Percentiles rank a stretch among this genome's conserved stretches.
These are phyloP conservation scores for Ceriops tagal DNA, from an alignment of 345 rosid genomes.

Conservation along the genomic window DNA sequence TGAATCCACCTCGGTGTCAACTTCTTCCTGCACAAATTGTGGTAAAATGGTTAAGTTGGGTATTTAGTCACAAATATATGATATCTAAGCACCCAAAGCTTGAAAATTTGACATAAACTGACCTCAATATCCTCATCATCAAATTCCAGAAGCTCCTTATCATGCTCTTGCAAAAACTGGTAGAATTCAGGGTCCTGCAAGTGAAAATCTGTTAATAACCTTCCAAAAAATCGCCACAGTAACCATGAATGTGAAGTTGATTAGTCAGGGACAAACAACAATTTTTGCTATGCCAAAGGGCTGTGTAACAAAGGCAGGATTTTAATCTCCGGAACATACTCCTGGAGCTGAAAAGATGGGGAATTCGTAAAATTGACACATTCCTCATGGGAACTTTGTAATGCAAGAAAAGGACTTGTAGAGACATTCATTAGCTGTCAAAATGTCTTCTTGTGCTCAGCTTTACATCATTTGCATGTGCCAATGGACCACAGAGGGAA, in stretches of 20 bases:
- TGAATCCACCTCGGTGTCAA: constrained; percentile 42
- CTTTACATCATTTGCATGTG: constrained; percentile 19
- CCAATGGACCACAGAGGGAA: constrained; percentile 20
- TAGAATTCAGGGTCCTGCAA: constrained; percentile 84
- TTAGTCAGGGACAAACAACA: not conserved
- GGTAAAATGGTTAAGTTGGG: not conserved
- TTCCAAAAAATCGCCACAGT: not conserved
- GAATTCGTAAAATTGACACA: constrained; percentile 35
- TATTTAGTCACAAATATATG: not conserved
- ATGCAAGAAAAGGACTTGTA: not conserved
- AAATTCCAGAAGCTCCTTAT: constrained; percentile 69
- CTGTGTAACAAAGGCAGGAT: too few relatives aligned
- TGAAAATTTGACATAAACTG: constrained; percentile 19
- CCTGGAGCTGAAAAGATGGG: constrained; percentile 24
- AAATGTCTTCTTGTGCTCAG: constrained; percentile 37
- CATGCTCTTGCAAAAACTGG: constrained; percentile 70
- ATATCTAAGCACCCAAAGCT: constrained; percentile 1
- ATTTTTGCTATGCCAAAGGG: too few relatives aligned
- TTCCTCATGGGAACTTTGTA: constrained; percentile 12
- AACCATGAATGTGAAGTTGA: not conserved
- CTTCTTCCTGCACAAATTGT: constrained; percentile 45
- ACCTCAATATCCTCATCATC: constrained; percentile 73
- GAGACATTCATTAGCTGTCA: constrained; percentile 36
- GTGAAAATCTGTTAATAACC: constrained; percentile 2
- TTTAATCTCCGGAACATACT: not conserved